Conservation (phyloP, 2,329 filamentous ascomycete species). For the Colletotrichum destructivum region DNA sequence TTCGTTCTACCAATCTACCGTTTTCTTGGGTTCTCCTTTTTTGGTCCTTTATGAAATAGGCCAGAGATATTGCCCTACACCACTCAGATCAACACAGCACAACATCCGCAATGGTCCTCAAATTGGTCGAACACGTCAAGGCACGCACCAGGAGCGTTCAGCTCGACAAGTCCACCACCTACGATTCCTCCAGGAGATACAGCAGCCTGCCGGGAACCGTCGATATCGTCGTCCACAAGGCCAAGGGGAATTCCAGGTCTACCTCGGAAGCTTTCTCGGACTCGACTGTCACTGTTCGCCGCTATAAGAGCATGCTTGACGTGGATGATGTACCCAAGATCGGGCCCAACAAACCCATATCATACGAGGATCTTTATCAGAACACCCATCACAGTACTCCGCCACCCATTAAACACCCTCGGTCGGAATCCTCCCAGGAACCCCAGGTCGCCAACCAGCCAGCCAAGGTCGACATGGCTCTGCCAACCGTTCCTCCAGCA, state of each 20-base stretch:
- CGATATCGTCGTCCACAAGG: conserved; percentile 24
- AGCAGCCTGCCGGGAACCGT: conserved; percentile 48
- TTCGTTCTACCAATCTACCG: conserved; percentile 61
- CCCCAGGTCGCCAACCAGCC: conserved; percentile 3
- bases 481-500: not conserved
- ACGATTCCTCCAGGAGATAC: conserved; percentile 48
- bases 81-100: conserved; percentile 45
- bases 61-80: conserved; percentile 49
- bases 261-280: conserved; percentile 29
- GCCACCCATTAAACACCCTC: not conserved
- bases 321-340: conserved; percentile 65
- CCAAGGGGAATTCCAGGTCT: conserved; percentile 32
- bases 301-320: conserved; percentile 69
- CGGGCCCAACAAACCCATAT: conserved; percentile 59
- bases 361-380: conserved; percentile 63
- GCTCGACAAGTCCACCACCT: conserved; percentile 55
- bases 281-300: conserved; percentile 46
- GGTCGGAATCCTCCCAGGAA: conserved; percentile 18
- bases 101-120: conserved; percentile 57
- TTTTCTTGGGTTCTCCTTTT: conserved; percentile 60
- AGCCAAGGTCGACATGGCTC: not conserved
- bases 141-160: conserved; percentile 65
- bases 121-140: conserved; percentile 61
- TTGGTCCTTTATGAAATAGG: conserved; percentile 53
- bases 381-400: conserved; percentile 29